Percentiles rank a stretch among this genome's conserved stretches.
Evolutionary conservation across 768 basidiomycete genomes (phyloP).

Genomic region (Daedaleopsis nitida): DNA sequence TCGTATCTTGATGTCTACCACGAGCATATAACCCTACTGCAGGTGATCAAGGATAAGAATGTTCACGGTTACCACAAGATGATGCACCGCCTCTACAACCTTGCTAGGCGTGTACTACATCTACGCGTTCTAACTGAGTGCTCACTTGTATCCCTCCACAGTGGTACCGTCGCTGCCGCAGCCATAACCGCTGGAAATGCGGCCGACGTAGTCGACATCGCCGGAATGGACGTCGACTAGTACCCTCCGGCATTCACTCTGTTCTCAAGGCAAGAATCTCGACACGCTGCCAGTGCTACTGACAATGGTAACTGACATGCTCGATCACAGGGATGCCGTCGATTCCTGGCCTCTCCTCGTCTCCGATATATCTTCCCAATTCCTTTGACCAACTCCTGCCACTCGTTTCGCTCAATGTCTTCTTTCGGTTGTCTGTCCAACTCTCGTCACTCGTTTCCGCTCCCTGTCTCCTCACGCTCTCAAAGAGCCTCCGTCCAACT

Average conservation of each 20-base stretch:
- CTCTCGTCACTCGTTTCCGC: too few relatives aligned
- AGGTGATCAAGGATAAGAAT: conserved; percentile 3
- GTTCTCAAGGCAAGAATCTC: too few relatives aligned
- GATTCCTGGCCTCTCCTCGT: too few relatives aligned
- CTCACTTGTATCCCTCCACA: not conserved
- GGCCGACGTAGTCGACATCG: not conserved
- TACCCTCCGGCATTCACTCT: not conserved
- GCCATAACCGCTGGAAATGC: not conserved
- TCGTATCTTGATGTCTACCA: conserved; percentile 9
- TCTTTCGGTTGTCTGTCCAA: too few relatives aligned
- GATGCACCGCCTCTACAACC: conserved; percentile 10
- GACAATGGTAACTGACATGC: too few relatives aligned
- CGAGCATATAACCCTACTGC: conserved; percentile 2
- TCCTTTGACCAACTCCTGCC: not conserved
- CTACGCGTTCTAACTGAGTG: too few relatives aligned
- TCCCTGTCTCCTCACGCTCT: too few relatives aligned
- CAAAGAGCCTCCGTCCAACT: too few relatives aligned
- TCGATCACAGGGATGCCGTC: too few relatives aligned
- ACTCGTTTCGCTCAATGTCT: not conserved
- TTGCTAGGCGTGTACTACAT: not conserved
- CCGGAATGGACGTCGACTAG: not conserved
- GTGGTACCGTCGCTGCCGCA: not conserved
- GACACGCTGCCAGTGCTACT: too few relatives aligned
- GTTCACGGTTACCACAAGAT: conserved; percentile 3
- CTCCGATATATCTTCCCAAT: not conserved